phyloP scores from a whole-genome alignment of 177 flowering plant species.

The Telopea speciosissima region DNA sequence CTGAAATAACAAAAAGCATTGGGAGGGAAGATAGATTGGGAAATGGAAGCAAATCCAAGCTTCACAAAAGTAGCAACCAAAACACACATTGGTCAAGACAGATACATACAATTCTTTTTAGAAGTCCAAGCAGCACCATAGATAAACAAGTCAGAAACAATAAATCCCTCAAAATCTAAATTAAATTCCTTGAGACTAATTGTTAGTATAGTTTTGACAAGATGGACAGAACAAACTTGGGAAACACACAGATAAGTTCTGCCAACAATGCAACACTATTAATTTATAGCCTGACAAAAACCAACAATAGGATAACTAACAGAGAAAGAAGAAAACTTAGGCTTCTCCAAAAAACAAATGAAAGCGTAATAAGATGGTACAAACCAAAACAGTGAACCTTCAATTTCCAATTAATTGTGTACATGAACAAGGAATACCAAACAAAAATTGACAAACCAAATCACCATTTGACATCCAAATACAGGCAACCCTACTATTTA shows the following conservation, averaged over 20 bases:
- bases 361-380: not conserved
- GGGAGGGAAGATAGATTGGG: no score
- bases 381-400: not conserved
- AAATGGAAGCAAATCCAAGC: not conserved
- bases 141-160: no score
- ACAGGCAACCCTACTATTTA: no score
- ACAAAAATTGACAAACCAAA: no score
- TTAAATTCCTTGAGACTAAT: not conserved
- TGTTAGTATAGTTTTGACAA: not conserved
- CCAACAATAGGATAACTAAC: not conserved
- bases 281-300: not conserved
- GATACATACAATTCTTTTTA: no score
- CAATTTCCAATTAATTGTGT: not conserved
- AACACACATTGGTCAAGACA: not conserved
- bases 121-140: not conserved
- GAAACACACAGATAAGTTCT: not conserved
- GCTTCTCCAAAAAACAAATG: not conserved
- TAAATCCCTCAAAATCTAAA: no score
- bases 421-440: not conserved
- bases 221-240: no score
- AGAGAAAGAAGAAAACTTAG: not conserved
- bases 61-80: not conserved
- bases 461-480: no score
- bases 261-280: not conserved
- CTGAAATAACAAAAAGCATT: no score